Evolutionary conservation across 495 filamentous ascomycete genomes (phyloP), one percentile per base, ranked within the genome.

Genomic region (Tuber melanosporum): DNA sequence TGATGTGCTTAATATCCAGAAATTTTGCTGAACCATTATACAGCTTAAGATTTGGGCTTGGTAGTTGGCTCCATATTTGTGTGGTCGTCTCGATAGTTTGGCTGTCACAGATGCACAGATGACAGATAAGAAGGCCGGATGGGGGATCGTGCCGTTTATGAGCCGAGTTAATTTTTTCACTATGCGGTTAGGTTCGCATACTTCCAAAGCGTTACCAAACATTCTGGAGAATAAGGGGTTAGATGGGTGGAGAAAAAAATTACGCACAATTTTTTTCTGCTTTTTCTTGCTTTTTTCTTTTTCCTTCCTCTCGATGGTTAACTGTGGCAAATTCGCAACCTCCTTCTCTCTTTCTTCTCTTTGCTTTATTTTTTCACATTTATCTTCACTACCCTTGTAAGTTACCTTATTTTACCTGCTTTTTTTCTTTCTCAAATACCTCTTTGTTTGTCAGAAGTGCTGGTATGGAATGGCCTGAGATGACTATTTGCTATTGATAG

Each of bases 41-140:
- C 42, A 82, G 80, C 79, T 82, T 57, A 82, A 82, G 79, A 82
- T 82, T 70, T 82, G 80, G 80, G 80, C 80, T 73, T 82, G 80
- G 80, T 82, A 79, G 44, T 81, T 22, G 47, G 70, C 41, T 26
- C 66, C 36, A 26, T 52, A 36, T 72, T 42, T 77, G 71, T 69
- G 44, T 62, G n/a, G 52, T 32, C 12, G 3, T n/a, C 22, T 62
- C 52, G n/a, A 32, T 15, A 32, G n/a, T 62, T 9, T 62, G n/a
- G n/a, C 3, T 66, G 26, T 66, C 57, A 17, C 83, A 76, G 78
- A 76, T 82, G 82, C n/a, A 81, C 83, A n/a, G 52, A 14, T n/a
- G n/a, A n/a, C n/a, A n/a, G 52, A 26, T 81, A 82, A 66, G 26
- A 36, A 19, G 4, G 5, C n/a, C 14, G 26, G 15, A 3, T 14